phyloP scores from a whole-genome alignment of 2,329 filamentous ascomycete genomes.

The Penicillium sp. region DNA sequence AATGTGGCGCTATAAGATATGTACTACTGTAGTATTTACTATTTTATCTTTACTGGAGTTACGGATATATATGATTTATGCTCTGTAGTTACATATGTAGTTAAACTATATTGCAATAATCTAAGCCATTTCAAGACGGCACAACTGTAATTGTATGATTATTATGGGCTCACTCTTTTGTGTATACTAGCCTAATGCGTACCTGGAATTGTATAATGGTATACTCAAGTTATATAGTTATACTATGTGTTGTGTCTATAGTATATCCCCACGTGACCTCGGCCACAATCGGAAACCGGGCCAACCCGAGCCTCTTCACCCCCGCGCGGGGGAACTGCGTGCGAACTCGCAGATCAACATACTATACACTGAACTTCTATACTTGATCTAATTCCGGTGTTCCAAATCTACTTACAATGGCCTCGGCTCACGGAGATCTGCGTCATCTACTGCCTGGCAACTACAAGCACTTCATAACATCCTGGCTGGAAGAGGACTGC shows the following conservation, averaged over 20 bases:
- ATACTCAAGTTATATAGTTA: too few relatives aligned
- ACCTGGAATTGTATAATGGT: too few relatives aligned
- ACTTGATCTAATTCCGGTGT: not conserved
- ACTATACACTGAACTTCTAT: not conserved
- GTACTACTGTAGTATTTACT: not conserved
- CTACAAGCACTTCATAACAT: conserved; percentile 76
- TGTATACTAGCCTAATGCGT: too few relatives aligned
- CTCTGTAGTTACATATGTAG: too few relatives aligned
- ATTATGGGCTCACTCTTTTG: too few relatives aligned
- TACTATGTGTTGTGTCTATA: too few relatives aligned
- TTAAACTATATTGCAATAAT: too few relatives aligned
- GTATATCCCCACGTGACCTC: conserved; percentile 1
- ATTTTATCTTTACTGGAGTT: not conserved
- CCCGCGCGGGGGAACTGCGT: conserved; percentile 10
- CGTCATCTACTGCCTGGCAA: conserved; percentile 77
- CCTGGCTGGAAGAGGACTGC: conserved; percentile 94
- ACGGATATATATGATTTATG: not conserved
- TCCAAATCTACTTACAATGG: conserved; percentile 44
- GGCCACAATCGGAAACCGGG: conserved; percentile 2
- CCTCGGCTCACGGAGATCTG: conserved; percentile 58
- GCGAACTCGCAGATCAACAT: not conserved
- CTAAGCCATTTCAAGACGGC: not conserved
- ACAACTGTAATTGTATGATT: too few relatives aligned
- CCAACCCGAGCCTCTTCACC: conserved; percentile 3
- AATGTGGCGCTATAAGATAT: not conserved